Percentiles rank a stretch among this genome's conserved stretches.
phyloP scores from a whole-genome alignment of 352 stramenopile genomes.

The Plasmopara viticola region DNA sequence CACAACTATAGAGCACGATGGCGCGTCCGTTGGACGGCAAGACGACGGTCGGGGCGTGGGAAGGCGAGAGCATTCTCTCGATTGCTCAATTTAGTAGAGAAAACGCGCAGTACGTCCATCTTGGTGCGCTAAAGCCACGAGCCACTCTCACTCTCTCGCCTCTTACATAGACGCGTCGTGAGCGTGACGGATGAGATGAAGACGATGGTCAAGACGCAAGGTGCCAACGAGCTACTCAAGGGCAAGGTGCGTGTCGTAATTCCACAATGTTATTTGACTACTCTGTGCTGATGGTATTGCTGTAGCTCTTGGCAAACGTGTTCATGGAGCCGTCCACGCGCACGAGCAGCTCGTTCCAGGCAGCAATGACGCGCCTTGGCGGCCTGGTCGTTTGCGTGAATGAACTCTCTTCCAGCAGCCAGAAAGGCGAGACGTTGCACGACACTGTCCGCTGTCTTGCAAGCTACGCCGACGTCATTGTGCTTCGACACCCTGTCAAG shows the following conservation, averaged over 20 bases:
- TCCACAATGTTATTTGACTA: neutral
- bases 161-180: constrained; percentile 46
- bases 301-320: constrained; percentile 90
- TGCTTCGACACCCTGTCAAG: constrained; percentile 92
- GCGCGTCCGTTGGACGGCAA: constrained; percentile 48
- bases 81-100: constrained; percentile 72
- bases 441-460: constrained; percentile 96
- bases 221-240: constrained; percentile 70
- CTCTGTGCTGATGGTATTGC: neutral
- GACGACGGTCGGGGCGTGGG: constrained; percentile 49
- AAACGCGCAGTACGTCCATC: constrained; percentile 50
- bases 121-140: neutral
- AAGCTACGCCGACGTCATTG: constrained; percentile 94
- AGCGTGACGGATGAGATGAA: constrained; percentile 80
- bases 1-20: constrained; percentile 2
- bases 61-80: constrained; percentile 68
- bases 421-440: constrained; percentile 97
- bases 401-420: constrained; percentile 89
- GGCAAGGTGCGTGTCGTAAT: constrained; percentile 48
- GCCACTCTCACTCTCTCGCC: constrained; percentile 1
- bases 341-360: constrained; percentile 97
- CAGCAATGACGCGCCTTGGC: constrained; percentile 95
- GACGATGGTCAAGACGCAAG: constrained; percentile 65
- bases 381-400: constrained; percentile 93
- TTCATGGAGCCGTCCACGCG: constrained; percentile 99